Evolutionary conservation across 805 yeast species (phyloP).

Genomic region (Groenewaldozyma tartarivorans): DNA sequence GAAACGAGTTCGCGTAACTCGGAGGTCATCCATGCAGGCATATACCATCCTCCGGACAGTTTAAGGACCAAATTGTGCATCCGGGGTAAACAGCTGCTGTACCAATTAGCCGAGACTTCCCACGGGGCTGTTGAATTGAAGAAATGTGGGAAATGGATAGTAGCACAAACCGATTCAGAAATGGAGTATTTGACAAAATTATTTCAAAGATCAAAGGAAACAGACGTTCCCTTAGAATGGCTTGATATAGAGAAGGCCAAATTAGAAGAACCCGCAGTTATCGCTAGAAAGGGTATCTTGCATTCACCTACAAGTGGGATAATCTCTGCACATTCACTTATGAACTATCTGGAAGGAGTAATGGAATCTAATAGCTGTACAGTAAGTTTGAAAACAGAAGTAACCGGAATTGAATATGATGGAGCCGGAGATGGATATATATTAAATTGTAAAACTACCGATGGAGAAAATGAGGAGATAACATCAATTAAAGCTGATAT

Average conservation of each 20-base stretch:
- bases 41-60: conserved; percentile 65
- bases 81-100: conserved; percentile 62
- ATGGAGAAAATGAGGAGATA: conserved; percentile 15
- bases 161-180: conserved; percentile 67
- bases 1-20: conserved; percentile 88
- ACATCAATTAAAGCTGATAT: conserved; percentile 35
- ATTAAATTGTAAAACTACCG: conserved; percentile 10
- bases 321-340: conserved; percentile 67
- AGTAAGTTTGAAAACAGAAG: conserved; percentile 51
- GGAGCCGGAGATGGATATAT: conserved; percentile 17
- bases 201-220: conserved; percentile 36
- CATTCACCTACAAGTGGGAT: conserved; percentile 81
- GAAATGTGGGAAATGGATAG: conserved; percentile 71
- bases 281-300: conserved; percentile 51
- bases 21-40: conserved; percentile 88
- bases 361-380: conserved; percentile 57
- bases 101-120: conserved; percentile 34
- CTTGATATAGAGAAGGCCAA: conserved; percentile 38
- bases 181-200: conserved; percentile 47
- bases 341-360: conserved; percentile 46
- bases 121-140: conserved; percentile 41
- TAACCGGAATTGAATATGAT: conserved; percentile 30
- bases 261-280: conserved; percentile 54
- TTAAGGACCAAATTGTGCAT: conserved; percentile 65
- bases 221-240: conserved; percentile 54